These are phyloP conservation scores for Phylloporus rhodoxanthus DNA, from an alignment of 768 basidiomycete species.

Conservation along the genomic window DNA sequence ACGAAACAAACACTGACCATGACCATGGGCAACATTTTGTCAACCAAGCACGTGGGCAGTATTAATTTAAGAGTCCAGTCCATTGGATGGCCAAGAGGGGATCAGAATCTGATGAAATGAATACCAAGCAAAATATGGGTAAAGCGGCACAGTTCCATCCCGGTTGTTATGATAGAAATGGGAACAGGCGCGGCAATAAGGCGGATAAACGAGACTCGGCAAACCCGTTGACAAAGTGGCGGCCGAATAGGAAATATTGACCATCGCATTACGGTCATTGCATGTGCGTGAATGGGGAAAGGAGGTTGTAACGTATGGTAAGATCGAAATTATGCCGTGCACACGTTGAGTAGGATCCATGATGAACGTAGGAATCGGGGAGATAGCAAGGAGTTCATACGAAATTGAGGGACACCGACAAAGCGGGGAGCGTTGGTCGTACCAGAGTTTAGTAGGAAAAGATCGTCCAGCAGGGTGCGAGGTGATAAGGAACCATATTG, in stretches of 20 bases:
- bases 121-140: background rate
- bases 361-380: slow-evolving; percentile 20
- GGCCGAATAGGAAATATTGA: background rate
- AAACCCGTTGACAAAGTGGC: background rate
- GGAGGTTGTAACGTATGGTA: background rate
- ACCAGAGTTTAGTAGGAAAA: background rate
- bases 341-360: slow-evolving; percentile 10
- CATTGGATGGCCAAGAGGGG: background rate
- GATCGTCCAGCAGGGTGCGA: background rate
- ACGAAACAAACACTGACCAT: background rate
- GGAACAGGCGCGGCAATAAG: background rate
- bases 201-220: background rate
- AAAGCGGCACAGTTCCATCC: background rate
- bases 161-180: background rate
- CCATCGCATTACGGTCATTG: background rate
- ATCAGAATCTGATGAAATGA: background rate
- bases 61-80: slow-evolving; percentile 1
- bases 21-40: slow-evolving; percentile 1
- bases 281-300: slow-evolving; percentile 14
- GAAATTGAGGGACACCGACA: slow-evolving; percentile 6
- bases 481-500: slow-evolving; percentile 1
- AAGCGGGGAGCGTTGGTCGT: background rate
- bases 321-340: background rate
- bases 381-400: slow-evolving; percentile 11
- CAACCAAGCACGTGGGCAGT: background rate